Base-by-base conservation (phyloP, 495 filamentous ascomycete species). In the Bombardia bombarda region DNA sequence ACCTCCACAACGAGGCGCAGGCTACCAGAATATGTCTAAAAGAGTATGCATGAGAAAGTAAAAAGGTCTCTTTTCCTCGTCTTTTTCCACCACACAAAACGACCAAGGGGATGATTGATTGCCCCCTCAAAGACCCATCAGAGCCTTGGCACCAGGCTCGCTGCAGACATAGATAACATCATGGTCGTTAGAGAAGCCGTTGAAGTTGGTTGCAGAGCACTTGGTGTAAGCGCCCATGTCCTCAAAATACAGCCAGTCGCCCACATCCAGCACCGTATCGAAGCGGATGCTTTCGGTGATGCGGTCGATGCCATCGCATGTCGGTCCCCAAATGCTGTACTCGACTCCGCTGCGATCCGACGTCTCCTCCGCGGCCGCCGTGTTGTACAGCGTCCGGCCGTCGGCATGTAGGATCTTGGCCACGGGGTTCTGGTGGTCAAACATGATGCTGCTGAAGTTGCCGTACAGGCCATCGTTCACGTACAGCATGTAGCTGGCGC, bases 201-300 rank as follows among this genome's bases (percentile, higher is more conserved):
- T 99, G 85, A 99, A 99, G 43, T 80, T 79, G 42, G 92, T 97
- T 50, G 92, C 90, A 32, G 88, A 96, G 72, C 88, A 95, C 72
- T 83, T 90, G 53, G 92, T 95, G 62, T 99, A 99, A 40, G 92
- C 92, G 39, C 92, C 92, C 92, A 99, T 99, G 28, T 95, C 79
- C 68, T 94, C 87, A 57, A 97, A 99, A 63, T 92, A 97, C 14
- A 99, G 72, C 92, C 92, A 99, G 61, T 99, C 92, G 23, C 90
- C 90, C 12, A 90, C 83, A 57, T 95, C 80, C 21, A 99, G 59
- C 32, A 81, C 73, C 16, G 80, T 78, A 14, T 77, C 65, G 53
- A 95, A 82, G 45, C 66, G 72, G 62, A 83, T 87, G 47, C 79
- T 84, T 55, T 84, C 73, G 17, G 80, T 74, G 63, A 97, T 90